A percentile compares a stretch with the other conserved stretches of the same genome.
These are phyloP conservation scores for Talaromyces borbonicus DNA, from an alignment of 495 filamentous ascomycete species.

Conservation along the genomic window DNA sequence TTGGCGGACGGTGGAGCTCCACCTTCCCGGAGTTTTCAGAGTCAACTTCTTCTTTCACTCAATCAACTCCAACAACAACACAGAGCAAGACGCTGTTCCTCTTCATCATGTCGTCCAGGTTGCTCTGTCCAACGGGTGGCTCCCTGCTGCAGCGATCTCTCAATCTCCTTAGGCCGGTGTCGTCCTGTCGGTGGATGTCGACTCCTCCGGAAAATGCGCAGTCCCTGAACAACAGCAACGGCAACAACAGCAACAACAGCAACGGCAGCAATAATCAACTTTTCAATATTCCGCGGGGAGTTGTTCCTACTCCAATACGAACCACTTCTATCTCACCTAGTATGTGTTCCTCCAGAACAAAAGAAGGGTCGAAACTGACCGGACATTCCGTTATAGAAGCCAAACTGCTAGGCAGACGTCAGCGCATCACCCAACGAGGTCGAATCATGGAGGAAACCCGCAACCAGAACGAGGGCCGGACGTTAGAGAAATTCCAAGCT, in stretches of 20 bases:
- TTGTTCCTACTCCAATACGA: background rate
- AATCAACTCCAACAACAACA: background rate
- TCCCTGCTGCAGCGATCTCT: background rate
- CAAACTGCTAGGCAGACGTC: constrained; percentile 17
- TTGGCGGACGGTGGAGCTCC: no score
- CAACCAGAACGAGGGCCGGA: constrained; percentile 26
- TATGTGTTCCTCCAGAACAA: background rate
- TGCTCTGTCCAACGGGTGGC: background rate
- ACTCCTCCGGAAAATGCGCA: no score
- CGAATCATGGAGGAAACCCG: constrained; percentile 32
- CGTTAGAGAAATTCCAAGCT: constrained; percentile 27
- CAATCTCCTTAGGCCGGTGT: background rate
- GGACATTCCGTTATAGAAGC: constrained; percentile 7
- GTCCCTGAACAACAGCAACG: no score
- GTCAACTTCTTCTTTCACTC: no score
- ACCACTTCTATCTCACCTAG: background rate
- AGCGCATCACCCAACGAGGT: constrained; percentile 1
- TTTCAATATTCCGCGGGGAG: background rate
- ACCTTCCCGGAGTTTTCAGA: no score
- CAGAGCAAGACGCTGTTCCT: no score
- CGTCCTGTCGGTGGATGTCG: constrained; percentile 33
- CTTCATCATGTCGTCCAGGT: background rate
- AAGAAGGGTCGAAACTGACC: background rate
- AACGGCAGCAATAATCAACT: background rate
- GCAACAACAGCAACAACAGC: no score